Percentiles rank a stretch among this genome's conserved stretches.
phyloP scores from a whole-genome alignment of 169 alveolate species.

The Plasmodium vivax region DNA sequence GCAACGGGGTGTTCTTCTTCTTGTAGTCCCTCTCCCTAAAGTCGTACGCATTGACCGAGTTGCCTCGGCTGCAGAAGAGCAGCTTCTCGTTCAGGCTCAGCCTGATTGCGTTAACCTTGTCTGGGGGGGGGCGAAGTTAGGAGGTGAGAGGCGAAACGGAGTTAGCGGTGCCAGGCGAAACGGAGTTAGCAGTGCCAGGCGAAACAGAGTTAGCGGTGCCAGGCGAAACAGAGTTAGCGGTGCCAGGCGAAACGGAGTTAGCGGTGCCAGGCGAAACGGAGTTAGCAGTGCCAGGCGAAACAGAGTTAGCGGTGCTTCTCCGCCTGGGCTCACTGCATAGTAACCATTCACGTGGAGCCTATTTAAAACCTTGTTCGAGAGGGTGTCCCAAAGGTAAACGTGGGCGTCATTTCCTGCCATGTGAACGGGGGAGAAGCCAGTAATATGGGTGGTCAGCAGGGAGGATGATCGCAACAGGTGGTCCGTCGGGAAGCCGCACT shows the following conservation, averaged over 20 bases:
- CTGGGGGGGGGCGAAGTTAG: not conserved
- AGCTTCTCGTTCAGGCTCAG: constrained; percentile 42
- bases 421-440: not conserved
- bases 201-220: too few species aligned
- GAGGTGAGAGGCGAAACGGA: not conserved
- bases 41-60: constrained; percentile 40
- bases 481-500: not conserved
- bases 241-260: too few species aligned
- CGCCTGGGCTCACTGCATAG: not conserved
- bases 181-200: too few species aligned
- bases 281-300: too few species aligned
- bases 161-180: too few species aligned
- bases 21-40: constrained; percentile 67
- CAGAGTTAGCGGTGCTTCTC: too few species aligned
- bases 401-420: constrained; percentile 45
- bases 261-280: too few species aligned
- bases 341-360: constrained; percentile 63
- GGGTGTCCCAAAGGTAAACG: constrained; percentile 55
- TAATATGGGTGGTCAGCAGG: not conserved
- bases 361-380: constrained; percentile 59
- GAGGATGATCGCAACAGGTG: not conserved
- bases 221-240: too few species aligned
- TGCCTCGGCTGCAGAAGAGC: constrained; percentile 42
- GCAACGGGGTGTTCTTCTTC: constrained; percentile 56
- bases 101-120: constrained; percentile 33